phyloP scores from a whole-genome alignment of 129 eudicot species.

The Glebionis coronaria region DNA sequence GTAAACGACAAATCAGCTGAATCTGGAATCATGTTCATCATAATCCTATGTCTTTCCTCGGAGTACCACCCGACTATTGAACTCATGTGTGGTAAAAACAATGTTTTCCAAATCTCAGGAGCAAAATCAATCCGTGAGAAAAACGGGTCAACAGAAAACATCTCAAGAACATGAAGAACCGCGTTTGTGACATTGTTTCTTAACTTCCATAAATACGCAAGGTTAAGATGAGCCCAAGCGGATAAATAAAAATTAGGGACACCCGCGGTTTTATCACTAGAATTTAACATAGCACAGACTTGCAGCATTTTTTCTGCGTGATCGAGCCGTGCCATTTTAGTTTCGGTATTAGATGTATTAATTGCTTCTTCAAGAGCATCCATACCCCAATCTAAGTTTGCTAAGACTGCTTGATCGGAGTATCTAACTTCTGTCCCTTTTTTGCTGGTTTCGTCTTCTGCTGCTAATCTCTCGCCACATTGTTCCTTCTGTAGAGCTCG shows the following conservation, averaged over 20 bases:
- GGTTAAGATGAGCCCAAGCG: conserved; percentile 83
- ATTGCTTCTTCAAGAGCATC: conserved; percentile 85
- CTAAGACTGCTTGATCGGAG: conserved; percentile 83
- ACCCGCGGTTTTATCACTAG: conserved; percentile 64
- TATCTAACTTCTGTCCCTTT: conserved; percentile 54
- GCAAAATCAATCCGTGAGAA: conserved; percentile 85
- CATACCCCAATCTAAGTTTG: conserved; percentile 83
- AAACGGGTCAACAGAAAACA: conserved; percentile 69
- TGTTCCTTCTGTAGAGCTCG: conserved; percentile 66
- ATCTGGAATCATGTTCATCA: conserved; percentile 84
- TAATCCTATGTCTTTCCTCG: conserved; percentile 63
- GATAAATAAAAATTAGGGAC: conserved; percentile 79
- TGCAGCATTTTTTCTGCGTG: conserved; percentile 83
- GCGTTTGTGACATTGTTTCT: conserved; percentile 49
- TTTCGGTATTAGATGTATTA: conserved; percentile 63
- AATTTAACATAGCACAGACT: conserved; percentile 81
- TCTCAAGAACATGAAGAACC: conserved; percentile 73
- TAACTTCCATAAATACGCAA: conserved; percentile 59
- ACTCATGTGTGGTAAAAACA: conserved; percentile 75
- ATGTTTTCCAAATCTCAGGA: conserved; percentile 71
- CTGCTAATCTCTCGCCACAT: conserved; percentile 82
- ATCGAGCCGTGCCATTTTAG: conserved; percentile 71
- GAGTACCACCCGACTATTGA: conserved; percentile 80
- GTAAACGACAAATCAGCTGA: conserved; percentile 65
- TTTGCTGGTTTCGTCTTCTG: conserved; percentile 47